Conservation (phyloP, 2,329 filamentous ascomycete genomes). For the Nigrospora sphaerica region DNA sequence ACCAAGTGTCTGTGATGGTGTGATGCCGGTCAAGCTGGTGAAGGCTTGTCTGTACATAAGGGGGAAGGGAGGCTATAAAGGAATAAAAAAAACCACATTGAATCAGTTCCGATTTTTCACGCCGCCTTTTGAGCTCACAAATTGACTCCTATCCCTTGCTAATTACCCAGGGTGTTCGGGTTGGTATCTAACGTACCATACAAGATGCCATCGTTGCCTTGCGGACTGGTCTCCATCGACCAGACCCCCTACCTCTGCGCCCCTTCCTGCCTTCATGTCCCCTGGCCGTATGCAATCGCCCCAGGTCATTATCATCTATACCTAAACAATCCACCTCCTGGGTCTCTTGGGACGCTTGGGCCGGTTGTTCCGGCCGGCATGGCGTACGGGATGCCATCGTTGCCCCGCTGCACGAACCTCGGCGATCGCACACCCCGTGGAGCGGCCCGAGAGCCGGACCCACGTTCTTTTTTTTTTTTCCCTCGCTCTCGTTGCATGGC, state of each 20-base stretch:
- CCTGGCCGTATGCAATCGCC: no score
- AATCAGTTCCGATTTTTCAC: neutral
- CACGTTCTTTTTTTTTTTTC: neutral
- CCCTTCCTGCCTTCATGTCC: constrained; percentile 3
- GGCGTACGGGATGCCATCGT: constrained; percentile 20
- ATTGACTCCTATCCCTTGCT: neutral
- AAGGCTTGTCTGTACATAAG: neutral
- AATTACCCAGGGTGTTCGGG: neutral
- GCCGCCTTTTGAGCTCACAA: neutral
- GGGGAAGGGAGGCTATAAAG: neutral
- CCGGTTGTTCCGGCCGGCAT: neutral
- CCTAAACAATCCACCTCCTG: constrained; percentile 15
- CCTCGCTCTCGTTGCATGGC: neutral
- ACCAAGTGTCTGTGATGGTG: constrained; percentile 55
- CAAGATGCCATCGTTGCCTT: constrained; percentile 21
- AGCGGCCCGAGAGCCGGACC: neutral
- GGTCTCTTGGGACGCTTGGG: constrained; percentile 9
- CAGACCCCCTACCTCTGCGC: constrained; percentile 8
- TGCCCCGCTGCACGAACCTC: constrained; percentile 14
- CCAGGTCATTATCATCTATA: no score
- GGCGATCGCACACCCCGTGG: constrained; percentile 9
- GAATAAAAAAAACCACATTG: neutral
- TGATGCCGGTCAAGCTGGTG: neutral
- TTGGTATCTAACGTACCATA: constrained; percentile 3
- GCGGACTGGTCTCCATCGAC: constrained; percentile 10